Base-by-base conservation (phyloP, 2,329 filamentous ascomycete genomes). In the Teratosphaeria viscida region DNA sequence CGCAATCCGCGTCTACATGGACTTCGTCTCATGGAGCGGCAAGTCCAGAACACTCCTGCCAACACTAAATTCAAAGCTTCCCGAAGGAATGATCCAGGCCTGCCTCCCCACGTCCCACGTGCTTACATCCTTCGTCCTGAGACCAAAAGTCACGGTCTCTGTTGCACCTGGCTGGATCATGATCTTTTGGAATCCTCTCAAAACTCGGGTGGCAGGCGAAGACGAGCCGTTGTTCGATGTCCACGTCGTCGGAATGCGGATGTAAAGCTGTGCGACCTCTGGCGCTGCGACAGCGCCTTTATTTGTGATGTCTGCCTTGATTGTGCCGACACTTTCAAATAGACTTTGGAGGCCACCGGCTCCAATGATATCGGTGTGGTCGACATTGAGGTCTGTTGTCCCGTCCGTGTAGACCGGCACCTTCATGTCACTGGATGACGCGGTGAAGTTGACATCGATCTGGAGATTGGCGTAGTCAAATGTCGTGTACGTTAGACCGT, bases 261-360 rank as follows among this genome's bases (percentile, higher is more conserved):
- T 55, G 60, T 73, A 74, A 19, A 83, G 66, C 66, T 83, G 81
- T 5, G 78, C 77, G 54, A 83, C 79, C 63, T 83, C 81, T 27
- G 79, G 76, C 39, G 79, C 81, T 14, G 65, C 65, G 52, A 80
- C 68, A 3, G 66, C 65, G 27, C 81, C 81, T 1, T 77, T 80
- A 70, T 83, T 83, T 26, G 73, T 77, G 62, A 83, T 74, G 5
- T 75, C 79, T 2, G 76, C 79, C 5, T 72, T 74, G 43, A 82
- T 75, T 27, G 74, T 72, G 63, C 79, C 79, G 10, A 82, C 71
- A 37, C 75, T 73, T 26, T 82, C 77, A 59, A 79, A 83, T 0
- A 83, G 73, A 10, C 68, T 67, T 2, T 63, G 53, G 1, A 71
- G 59, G 5, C 71, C 71, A 29, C 68, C 70, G 3, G 65, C 55